phyloP scores from a whole-genome alignment of 352 stramenopile genomes.

The Phytophthora fragariaefolia region DNA sequence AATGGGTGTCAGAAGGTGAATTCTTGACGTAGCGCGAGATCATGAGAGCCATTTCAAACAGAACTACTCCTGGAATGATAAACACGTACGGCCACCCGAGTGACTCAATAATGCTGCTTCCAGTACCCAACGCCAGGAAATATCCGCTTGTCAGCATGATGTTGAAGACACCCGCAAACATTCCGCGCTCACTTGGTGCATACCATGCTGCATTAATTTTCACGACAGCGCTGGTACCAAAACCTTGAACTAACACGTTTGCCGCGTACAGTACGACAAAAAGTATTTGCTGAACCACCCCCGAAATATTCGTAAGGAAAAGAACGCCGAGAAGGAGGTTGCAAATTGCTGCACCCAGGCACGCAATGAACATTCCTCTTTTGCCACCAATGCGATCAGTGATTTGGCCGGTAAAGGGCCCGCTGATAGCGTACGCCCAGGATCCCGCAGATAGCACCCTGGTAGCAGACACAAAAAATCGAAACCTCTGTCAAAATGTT shows the following conservation, averaged over 20 bases:
- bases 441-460: slow-evolving; percentile 66
- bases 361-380: slow-evolving; percentile 66
- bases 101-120: slow-evolving; percentile 55
- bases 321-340: slow-evolving; percentile 59
- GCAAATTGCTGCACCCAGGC: slow-evolving; percentile 55
- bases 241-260: slow-evolving; percentile 71
- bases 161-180: slow-evolving; percentile 76
- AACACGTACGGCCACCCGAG: slow-evolving; percentile 70
- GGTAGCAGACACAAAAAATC: neutral
- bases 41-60: slow-evolving; percentile 53
- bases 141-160: slow-evolving; percentile 76
- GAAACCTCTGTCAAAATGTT: neutral
- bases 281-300: slow-evolving; percentile 36
- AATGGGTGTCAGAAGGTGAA: slow-evolving; percentile 46
- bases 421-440: slow-evolving; percentile 61
- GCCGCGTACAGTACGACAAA: slow-evolving; percentile 62
- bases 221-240: slow-evolving; percentile 70
- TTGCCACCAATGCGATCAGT: slow-evolving; percentile 69
- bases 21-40: slow-evolving; percentile 64
- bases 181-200: slow-evolving; percentile 52
- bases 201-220: slow-evolving; percentile 81
- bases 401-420: slow-evolving; percentile 64
- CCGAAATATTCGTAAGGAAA: slow-evolving; percentile 45
- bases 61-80: slow-evolving; percentile 44
- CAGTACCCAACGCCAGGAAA: slow-evolving; percentile 60